Evolutionary conservation across 2,329 filamentous ascomycete species (phyloP), one percentile per base, ranked within the genome.

Genomic region (Alternaria postmessia): DNA sequence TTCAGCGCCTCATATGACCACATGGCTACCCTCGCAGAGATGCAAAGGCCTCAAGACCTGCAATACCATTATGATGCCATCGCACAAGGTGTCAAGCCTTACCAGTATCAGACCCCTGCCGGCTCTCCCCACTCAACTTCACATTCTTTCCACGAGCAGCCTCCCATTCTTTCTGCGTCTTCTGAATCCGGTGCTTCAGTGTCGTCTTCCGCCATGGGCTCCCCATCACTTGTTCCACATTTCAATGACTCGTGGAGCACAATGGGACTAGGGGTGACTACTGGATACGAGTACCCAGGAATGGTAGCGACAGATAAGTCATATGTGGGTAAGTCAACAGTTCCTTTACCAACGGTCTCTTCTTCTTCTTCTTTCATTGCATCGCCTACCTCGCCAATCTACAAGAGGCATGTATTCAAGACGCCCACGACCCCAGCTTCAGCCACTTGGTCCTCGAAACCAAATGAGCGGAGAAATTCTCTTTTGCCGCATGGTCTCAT

Each of bases 141-240:
- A 26, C 77, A 82, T 61, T 81, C 81, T 8, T 83, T 83, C 66
- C 82, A 83, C 39, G 72, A 77, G 59, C 79, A 80, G 48, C 81
- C 82, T 34, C 80, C 81, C 32, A 73, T 81, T 11, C 78, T 82
- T 16, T 82, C 81, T 14, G 76, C 81, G 16, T 82, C 81, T 3
- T 85, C 83, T 8, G 82, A 85, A 67, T 85, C 83, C 30, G 82
- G 81, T 56, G 81, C 82, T 46, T 85, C 83, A 18, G 78, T 80
- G 9, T 81, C 83, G 11, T 85, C 83, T 4, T 85, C 83, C 11
- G 76, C 81, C 16, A 81, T 82, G 65, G 82, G 81, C 43, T 86
- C 84, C 6, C 84, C 84, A 28, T 81, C 86, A 84, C 30, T 89
- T 84, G 52, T 87, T 84, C 72, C 83, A 85, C 63, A 92, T 84